These are phyloP conservation scores for Pochonia chlamydosporia DNA, from an alignment of 2,329 filamentous ascomycete species.

Conservation along the genomic window DNA sequence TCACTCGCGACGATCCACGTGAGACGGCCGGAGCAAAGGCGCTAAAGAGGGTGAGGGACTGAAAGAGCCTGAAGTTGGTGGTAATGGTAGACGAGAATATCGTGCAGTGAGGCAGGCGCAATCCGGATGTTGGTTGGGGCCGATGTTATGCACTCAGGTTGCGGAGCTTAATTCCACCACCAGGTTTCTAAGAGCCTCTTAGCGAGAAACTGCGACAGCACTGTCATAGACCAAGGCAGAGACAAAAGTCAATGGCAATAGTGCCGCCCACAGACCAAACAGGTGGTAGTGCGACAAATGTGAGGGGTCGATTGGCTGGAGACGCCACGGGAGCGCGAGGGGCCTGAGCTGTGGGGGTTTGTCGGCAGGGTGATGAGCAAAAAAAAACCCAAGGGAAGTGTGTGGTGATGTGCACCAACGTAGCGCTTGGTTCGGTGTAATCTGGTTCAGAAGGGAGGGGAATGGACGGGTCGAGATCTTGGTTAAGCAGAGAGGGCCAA, in stretches of 20 bases:
- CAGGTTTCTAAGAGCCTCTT: not conserved
- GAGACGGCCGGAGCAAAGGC: conserved; percentile 41
- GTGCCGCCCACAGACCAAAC: not conserved
- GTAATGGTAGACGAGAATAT: not conserved
- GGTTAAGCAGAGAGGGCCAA: not conserved
- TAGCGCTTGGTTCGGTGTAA: not conserved
- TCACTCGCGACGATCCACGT: conserved; percentile 40
- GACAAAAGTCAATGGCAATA: not conserved
- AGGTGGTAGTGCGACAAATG: conserved; percentile 11
- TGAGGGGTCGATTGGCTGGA: conserved; percentile 11
- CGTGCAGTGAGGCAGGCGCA: not conserved
- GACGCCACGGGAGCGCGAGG: conserved; percentile 8
- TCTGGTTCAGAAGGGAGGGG: not conserved
- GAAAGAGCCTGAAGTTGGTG: not conserved
- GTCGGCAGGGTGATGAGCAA: not conserved
- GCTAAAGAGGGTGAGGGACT: conserved; percentile 7
- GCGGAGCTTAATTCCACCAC: not conserved
- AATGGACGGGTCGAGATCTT: not conserved
- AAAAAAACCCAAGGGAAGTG: not conserved
- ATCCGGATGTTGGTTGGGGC: not conserved
- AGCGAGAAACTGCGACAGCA: not conserved
- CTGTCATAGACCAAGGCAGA: not conserved
- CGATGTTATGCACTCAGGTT: not conserved
- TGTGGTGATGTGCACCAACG: not conserved
- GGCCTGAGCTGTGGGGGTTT: conserved; percentile 1